Conservation (phyloP, 1,139 yeast species). For the Scheffersomyces lignicola region DNA sequence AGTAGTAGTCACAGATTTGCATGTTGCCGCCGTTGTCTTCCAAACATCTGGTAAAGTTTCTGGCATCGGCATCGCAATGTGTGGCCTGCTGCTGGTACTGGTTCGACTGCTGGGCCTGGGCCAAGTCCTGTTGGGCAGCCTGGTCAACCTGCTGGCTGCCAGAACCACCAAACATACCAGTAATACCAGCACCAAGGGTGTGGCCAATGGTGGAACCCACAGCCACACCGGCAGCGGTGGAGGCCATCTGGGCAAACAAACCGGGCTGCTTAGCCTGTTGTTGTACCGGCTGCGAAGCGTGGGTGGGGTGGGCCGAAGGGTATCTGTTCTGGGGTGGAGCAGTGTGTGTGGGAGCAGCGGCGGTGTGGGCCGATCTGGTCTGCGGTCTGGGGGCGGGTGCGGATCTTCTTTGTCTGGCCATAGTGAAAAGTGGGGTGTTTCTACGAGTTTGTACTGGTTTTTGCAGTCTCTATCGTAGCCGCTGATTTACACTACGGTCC, state of each 20-base stretch:
- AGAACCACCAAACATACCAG: conserved; percentile 83
- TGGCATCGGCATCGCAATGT: conserved; percentile 89
- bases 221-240: conserved; percentile 99
- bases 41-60: conserved; percentile 92
- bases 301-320: conserved; percentile 38
- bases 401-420: conserved; percentile 68
- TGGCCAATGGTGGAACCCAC: conserved; percentile 98
- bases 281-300: conserved; percentile 28
- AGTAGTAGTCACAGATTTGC: conserved; percentile 94
- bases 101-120: conserved; percentile 38
- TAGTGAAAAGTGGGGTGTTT: too few relatives aligned
- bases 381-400: conserved; percentile 65
- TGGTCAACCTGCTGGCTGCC: conserved; percentile 37
- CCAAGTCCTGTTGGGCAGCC: conserved; percentile 34
- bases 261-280: conserved; percentile 66
- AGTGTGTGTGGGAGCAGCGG: conserved; percentile 54
- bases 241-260: conserved; percentile 93
- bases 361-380: conserved; percentile 73
- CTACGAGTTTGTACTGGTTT: too few relatives aligned
- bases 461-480: too few relatives aligned
- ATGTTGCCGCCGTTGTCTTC: conserved; percentile 92
- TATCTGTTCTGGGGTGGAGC: conserved; percentile 15
- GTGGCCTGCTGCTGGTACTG: conserved; percentile 49
- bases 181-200: conserved; percentile 91
- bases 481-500: too few relatives aligned